Evolutionary conservation across 2,329 filamentous ascomycete genomes (phyloP).

Genomic region (Talaromyces albobiverticillius): DNA sequence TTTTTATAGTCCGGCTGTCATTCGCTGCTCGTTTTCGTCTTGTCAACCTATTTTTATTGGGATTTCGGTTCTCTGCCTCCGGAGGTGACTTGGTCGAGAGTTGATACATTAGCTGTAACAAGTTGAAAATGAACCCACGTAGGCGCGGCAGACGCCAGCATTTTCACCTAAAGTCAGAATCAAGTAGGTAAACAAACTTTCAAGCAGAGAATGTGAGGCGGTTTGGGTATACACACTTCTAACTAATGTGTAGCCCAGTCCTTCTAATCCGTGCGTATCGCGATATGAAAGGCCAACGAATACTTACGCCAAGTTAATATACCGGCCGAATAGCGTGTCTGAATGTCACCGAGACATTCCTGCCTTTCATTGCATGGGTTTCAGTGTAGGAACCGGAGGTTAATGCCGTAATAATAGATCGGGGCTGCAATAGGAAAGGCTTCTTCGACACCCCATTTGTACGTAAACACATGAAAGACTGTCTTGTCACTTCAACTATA

Average conservation of each 20-base stretch:
- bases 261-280: background rate
- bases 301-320: background rate
- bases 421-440: no score
- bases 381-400: background rate
- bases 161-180: background rate
- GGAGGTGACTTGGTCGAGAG: background rate
- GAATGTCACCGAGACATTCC: background rate
- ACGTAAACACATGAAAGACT: background rate
- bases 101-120: background rate
- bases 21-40: background rate
- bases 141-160: background rate
- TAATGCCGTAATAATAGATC: background rate
- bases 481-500: background rate
- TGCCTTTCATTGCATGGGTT: background rate
- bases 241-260: background rate
- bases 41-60: background rate
- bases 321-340: background rate
- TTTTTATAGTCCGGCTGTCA: background rate
- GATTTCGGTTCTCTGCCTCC: background rate
- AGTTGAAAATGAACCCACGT: background rate
- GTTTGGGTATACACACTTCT: conserved; percentile 8
- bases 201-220: background rate
- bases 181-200: conserved; percentile 1
- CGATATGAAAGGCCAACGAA: conserved; percentile 1
- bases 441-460: no score